Base-by-base conservation (phyloP, 371 early-diverging fungal genomes). In the Mortierella sp. region DNA sequence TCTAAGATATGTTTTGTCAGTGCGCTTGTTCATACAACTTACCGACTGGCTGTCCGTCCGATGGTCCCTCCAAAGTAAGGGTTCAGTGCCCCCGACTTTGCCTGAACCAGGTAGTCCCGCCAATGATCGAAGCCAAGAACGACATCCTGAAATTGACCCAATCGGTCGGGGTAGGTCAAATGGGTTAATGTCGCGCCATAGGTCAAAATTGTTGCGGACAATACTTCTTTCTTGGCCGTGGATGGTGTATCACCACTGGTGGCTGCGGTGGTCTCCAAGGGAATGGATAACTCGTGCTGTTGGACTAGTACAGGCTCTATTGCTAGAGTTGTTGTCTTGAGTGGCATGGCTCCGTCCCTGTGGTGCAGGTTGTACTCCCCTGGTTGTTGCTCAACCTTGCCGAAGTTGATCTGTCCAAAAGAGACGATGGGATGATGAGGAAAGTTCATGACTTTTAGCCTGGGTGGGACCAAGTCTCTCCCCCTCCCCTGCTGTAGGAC, bases 1-100 rank as follows among this genome's bases (percentile, higher is more conserved):
- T 45, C 28, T 21, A 5, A 55, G 26, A 43, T 43, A 43, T 43
- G 5, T 19, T 18, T 45, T 45, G 7, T 45, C 45, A 45, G 7
- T 18, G n/a, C n/a, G n/a, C n/a, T n/a, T n/a, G n/a, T n/a, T n/a
- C 16, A 51, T 24, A 47, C 12, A 7, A 34, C 61, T 21, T 60
- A 73, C 74, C 74, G 57, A 55, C 74, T 73, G 31, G 74, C 74
- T n/a, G 74, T 73, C 16, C 68, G 67, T 19, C 74, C 74, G 26
- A 73, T 67, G 23, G 50, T 67, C 8, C 61, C 51, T 3, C 74
- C 74, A 60, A 67, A 73, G 53, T 55, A 67, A 12, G 74, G 74
- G 49, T 73, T 73, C 57, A 73, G 18, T 31, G 64, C 74, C 0
- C 61, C 52, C 2, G 67, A 54, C 8, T 72, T 21, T 23, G 68